Base-by-base conservation (phyloP, 2,329 filamentous ascomycete species). In the Ophiostoma perfectum region DNA sequence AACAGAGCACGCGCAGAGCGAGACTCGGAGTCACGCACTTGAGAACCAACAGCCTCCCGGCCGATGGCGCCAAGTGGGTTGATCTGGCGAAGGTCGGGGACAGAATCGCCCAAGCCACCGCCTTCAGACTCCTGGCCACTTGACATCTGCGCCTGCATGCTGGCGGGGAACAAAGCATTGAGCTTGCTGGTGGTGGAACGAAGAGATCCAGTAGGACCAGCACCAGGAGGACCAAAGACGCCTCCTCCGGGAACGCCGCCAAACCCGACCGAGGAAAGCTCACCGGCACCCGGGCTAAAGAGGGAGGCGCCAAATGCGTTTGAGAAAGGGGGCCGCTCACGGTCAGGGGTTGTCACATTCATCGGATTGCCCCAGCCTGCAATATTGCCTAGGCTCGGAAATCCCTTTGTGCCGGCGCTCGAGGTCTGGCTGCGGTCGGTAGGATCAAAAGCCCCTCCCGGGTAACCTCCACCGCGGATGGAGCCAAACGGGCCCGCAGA, bases 401-500 rank as follows among this genome's bases (percentile, higher is more conserved):
- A 96, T 9, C 84, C 88, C 74, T 92, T 91, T 60, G 90, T 87
- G 12, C 92, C 91, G 18, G 90, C 90, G 75, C 93, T 97, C 0
- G 93, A 97, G 0, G 92, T 97, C 77, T 97, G 93, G 76, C 93
- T 97, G 27, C 94, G 89, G 76, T 98, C 94, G 73, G 93, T 92
- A 5, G 89, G 90, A 66, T 92, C 88, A 73, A 86, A 84, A 72
- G 77, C 75, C 14, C 66, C 64, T 64, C 83, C 88, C 5, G 60
- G 60, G 38, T 63, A 63, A 7, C 38, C 60, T 18, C 83, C 82
- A 71, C 82, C 84, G 71, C 78, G 81, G 72, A 85, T 75, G 2
- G 80, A 80, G 67, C 85, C 85, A 74, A 90, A 90, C 14, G 77
- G 78, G 41, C 81, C 75, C 2, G 78, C 74, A 60, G 79, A 76